Evolutionary conservation across 2,329 filamentous ascomycete species (phyloP).

Genomic region (Trichophyton benhamiae): DNA sequence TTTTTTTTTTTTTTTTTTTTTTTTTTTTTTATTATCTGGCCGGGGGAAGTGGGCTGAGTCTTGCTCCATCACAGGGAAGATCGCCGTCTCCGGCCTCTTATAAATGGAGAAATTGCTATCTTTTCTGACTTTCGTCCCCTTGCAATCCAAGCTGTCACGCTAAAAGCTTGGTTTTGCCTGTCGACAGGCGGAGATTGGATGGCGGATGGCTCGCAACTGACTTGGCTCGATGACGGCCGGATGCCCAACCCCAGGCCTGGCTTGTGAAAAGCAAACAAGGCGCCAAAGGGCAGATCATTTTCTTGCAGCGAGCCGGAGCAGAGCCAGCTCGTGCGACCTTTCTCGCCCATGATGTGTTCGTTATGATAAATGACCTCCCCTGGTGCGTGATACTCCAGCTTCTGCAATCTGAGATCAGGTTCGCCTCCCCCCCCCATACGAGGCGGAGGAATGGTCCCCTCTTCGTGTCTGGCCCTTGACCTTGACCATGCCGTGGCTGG

Average conservation of each 20-base stretch:
- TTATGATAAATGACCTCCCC: no score
- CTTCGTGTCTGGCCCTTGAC: not conserved
- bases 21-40: no score
- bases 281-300: not conserved
- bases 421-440: no score
- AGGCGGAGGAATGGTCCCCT: not conserved
- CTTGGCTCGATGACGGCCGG: no score
- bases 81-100: not conserved
- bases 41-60: not conserved
- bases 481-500: slow-evolving; percentile 1
- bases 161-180: not conserved
- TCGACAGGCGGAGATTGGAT: not conserved
- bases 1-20: no score
- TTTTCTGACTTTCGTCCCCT: not conserved
- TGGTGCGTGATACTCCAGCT: no score
- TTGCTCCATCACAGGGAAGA: not conserved
- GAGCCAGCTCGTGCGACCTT: not conserved
- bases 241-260: not conserved
- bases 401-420: no score
- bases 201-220: not conserved
- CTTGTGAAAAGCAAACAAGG: not conserved
- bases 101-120: not conserved
- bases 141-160: not conserved
- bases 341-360: not conserved
- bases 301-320: not conserved